These are phyloP conservation scores for Lagenidium giganteum DNA, from an alignment of 352 stramenopile genomes.

Conservation along the genomic window DNA sequence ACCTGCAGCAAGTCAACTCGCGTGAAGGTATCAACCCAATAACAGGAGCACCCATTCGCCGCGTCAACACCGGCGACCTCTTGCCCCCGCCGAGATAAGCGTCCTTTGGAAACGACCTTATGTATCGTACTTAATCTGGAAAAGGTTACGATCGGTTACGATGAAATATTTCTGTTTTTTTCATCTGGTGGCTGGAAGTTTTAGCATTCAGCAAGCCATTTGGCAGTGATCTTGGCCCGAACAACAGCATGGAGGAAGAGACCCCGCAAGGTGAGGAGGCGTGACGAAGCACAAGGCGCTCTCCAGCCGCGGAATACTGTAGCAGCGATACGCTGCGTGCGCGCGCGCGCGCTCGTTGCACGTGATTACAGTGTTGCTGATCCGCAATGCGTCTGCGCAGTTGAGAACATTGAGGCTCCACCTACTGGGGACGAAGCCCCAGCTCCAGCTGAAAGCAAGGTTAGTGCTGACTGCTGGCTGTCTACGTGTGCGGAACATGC, in stretches of 20 bases:
- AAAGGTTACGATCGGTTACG: no score
- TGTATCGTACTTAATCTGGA: no score
- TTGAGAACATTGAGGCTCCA: neutral
- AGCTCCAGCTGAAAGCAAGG: constrained; percentile 16
- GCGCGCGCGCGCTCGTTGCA: neutral
- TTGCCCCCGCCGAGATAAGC: constrained; percentile 27
- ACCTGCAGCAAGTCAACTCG: constrained; percentile 80
- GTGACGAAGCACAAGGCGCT: no score
- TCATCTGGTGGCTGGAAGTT: no score
- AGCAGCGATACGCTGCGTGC: no score
- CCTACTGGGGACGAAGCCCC: constrained; percentile 2
- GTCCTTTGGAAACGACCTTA: neutral
- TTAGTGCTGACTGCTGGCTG: neutral
- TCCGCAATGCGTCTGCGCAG: neutral
- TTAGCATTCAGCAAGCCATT: no score
- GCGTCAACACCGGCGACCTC: constrained; percentile 41
- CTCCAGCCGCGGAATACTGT: no score
- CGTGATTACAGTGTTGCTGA: neutral
- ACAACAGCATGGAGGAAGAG: no score
- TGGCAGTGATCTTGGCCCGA: no score
- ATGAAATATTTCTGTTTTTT: no score
- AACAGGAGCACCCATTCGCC: constrained; percentile 58
- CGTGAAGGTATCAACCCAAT: constrained; percentile 83
- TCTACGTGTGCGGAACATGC: no score
- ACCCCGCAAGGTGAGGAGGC: no score